Evolutionary conservation across 495 filamentous ascomycete species (phyloP).

Genomic region (Immersiella caudata): DNA sequence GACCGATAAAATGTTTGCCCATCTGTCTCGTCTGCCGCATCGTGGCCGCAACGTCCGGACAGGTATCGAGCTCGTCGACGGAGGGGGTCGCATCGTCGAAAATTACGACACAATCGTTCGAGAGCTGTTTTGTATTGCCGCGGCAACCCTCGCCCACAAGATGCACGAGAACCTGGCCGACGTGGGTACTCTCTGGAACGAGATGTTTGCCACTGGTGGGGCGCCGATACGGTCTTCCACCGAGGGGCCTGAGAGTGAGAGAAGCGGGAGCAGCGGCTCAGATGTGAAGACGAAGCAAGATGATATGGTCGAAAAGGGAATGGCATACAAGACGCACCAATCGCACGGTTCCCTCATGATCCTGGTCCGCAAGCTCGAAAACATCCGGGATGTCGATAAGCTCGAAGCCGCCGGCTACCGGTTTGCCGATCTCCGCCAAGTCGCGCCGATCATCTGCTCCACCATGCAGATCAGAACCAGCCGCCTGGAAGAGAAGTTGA

Average conservation of each 20-base stretch:
- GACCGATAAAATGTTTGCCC: conserved; percentile 67
- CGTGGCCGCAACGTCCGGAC: conserved; percentile 25
- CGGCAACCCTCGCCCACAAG: conserved; percentile 68
- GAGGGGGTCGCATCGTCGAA: conserved; percentile 52
- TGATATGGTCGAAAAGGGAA: conserved; percentile 35
- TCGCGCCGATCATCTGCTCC: conserved; percentile 65
- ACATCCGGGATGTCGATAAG: conserved; percentile 54
- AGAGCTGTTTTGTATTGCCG: conserved; percentile 84
- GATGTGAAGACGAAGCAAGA: conserved; percentile 3
- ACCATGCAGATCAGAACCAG: conserved; percentile 69
- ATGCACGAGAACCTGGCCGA: conserved; percentile 63
- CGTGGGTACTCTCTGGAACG: conserved; percentile 76
- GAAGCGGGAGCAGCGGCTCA: background rate
- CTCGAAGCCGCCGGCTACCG: conserved; percentile 74
- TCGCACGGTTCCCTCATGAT: conserved; percentile 77
- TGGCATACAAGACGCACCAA: conserved; percentile 37
- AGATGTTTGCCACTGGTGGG: conserved; percentile 67
- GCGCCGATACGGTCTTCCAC: background rate
- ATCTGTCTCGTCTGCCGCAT: conserved; percentile 51
- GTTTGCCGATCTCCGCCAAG: conserved; percentile 70
- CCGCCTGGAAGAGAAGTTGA: conserved; percentile 57
- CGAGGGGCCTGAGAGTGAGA: background rate
- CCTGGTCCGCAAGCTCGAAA: conserved; percentile 68
- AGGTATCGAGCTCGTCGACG: conserved; percentile 40
- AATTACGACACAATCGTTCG: conserved; percentile 79